These are phyloP conservation scores for Sporothrix sp. DNA, from an alignment of 2,329 filamentous ascomycete genomes.

Conservation along the genomic window DNA sequence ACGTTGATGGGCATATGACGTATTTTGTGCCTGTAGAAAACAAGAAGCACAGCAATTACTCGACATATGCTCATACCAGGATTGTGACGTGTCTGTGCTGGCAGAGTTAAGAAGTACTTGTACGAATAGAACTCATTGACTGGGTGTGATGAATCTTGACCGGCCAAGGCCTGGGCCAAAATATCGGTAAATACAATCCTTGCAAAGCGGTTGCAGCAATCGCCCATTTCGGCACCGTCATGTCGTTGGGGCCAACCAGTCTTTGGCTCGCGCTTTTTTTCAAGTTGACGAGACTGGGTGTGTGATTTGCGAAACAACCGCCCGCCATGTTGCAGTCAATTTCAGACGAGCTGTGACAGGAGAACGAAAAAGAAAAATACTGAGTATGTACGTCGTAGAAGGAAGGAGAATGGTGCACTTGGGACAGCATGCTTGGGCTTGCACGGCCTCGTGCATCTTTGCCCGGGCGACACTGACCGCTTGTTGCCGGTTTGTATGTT, in stretches of 20 bases:
- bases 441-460: not conserved
- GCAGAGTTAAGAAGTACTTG: too few relatives aligned
- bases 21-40: too few relatives aligned
- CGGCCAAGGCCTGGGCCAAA: too few relatives aligned
- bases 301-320: too few relatives aligned
- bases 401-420: too few relatives aligned
- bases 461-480: slow-evolving; percentile 3
- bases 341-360: too few relatives aligned
- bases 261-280: too few relatives aligned
- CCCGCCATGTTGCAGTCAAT: too few relatives aligned
- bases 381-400: not conserved
- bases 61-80: not conserved
- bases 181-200: not conserved
- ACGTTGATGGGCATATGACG: not conserved
- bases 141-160: not conserved
- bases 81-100: not conserved
- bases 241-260: not conserved
- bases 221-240: not conserved
- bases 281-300: too few relatives aligned
- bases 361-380: not conserved
- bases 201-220: slow-evolving; percentile 1
- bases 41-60: not conserved
- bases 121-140: too few relatives aligned
- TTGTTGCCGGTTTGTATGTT: not conserved
- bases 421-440: too few relatives aligned